Base-by-base conservation (phyloP, 257 asterid species). In the Vinca minor region DNA sequence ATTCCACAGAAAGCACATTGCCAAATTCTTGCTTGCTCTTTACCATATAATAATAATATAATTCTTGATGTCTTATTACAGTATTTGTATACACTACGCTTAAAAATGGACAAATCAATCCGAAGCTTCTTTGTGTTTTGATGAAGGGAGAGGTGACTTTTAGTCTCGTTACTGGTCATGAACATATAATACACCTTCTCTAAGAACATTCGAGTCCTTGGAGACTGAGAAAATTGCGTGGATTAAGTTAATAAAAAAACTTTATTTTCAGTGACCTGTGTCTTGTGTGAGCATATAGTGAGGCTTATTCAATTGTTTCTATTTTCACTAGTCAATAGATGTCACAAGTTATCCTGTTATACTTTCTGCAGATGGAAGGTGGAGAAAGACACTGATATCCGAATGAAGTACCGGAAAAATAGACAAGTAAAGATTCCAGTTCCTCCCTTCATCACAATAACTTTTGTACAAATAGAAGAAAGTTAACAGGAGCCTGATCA, bases 331-430 rank as follows among this genome's bases (percentile, higher is more conserved):
- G 23, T 52, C n/a, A 38, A 38, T 5, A 14, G 23, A 32, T 28
- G 14, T 44, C 7, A 56, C 57, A 32, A 23, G 25, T 1, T 14
- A 1, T 38, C 21, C 15, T 25, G n/a, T 41, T 39, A 39, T 8
- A 23, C 46, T 63, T 64, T 41, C 7, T 68, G 67, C 78, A 74
- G 78, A 38, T 62, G 45, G 61, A 63, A 21, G 71, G 61, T 25
- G 52, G 36, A 28, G 70, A 26, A 57, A n/a, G 74, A 23, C 21
- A 32, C 21, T 45, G 64, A 32, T 6, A 59, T 25, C 44, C 71
- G 21, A 41, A 18, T 50, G 23, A 63, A 63, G 18, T 64, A 38
- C 52, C 32, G 64, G 26, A 69, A 41, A 47, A 62, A 21, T 8
- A 10, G 38, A 13, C 20, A 8, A 46, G 45, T 5, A 9, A 20